A percentile compares a stretch with the other conserved stretches of the same genome.
phyloP scores from a whole-genome alignment of 2,329 filamentous ascomycete species.

The Pseudogymnoascus sp. region DNA sequence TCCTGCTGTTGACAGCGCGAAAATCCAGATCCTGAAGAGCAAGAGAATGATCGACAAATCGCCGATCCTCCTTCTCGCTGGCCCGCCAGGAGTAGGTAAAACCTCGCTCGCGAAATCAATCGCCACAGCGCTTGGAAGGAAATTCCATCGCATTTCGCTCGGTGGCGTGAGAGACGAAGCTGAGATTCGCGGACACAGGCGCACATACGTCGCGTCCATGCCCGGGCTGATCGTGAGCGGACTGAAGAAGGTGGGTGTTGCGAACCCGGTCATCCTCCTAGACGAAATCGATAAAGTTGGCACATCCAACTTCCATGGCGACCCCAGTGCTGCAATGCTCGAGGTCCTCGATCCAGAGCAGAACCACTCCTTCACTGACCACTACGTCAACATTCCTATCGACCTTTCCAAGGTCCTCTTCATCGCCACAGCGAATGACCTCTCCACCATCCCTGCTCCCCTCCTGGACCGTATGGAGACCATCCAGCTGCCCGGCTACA shows the following conservation, averaged over 20 bases:
- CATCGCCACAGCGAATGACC: slow-evolving; percentile 89
- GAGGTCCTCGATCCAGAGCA: slow-evolving; percentile 97
- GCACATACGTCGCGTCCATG: slow-evolving; percentile 99
- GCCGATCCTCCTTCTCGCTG: slow-evolving; percentile 85
- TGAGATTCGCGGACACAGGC: slow-evolving; percentile 87
- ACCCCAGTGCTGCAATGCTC: slow-evolving; percentile 94
- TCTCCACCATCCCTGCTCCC: slow-evolving; percentile 92
- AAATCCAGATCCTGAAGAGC: slow-evolving; percentile 66
- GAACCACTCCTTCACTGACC: slow-evolving; percentile 88
- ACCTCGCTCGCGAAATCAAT: slow-evolving; percentile 91
- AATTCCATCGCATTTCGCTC: slow-evolving; percentile 94
- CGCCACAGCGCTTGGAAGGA: slow-evolving; percentile 81
- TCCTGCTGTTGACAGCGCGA: slow-evolving; percentile 42
- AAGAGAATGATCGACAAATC: slow-evolving; percentile 91
- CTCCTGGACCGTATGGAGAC: slow-evolving; percentile 96
- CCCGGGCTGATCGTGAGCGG: slow-evolving; percentile 90
- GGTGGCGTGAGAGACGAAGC: slow-evolving; percentile 94
- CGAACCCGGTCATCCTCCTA: slow-evolving; percentile 89
- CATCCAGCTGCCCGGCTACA: slow-evolving; percentile 88
- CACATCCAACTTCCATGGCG: slow-evolving; percentile 82
- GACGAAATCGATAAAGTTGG: slow-evolving; percentile 98
- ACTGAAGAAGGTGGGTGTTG: slow-evolving; percentile 87
- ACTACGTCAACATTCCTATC: slow-evolving; percentile 92
- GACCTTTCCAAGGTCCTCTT: slow-evolving; percentile 95
- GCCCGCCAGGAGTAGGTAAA: slow-evolving; percentile 91